Percentiles rank a stretch among this genome's conserved stretches.
These are phyloP conservation scores for Wickerhamomyces subpelliculosus DNA, from an alignment of 805 yeast genomes.

Conservation along the genomic window DNA sequence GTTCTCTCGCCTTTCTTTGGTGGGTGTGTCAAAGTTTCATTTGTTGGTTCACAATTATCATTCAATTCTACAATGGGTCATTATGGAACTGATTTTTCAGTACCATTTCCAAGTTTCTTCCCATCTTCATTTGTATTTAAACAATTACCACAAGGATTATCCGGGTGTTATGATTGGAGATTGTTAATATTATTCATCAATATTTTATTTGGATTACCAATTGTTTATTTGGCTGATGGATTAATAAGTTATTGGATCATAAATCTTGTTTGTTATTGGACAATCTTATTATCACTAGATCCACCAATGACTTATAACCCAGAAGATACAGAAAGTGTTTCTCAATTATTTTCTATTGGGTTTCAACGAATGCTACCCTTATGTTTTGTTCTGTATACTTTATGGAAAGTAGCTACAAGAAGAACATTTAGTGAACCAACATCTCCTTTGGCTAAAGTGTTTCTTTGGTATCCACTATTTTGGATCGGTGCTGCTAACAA, in stretches of 20 bases:
- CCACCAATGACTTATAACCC: constrained; percentile 66
- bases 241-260: constrained; percentile 54
- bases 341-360: constrained; percentile 61
- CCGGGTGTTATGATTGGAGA: constrained; percentile 69
- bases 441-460: constrained; percentile 30
- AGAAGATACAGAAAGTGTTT: constrained; percentile 42
- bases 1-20: constrained; percentile 66
- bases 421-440: constrained; percentile 39
- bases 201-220: constrained; percentile 53
- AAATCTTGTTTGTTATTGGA: constrained; percentile 73
- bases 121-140: constrained; percentile 67
- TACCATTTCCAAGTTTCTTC: constrained; percentile 64
- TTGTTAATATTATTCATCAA: constrained; percentile 49
- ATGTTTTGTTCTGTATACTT: constrained; percentile 58
- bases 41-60: constrained; percentile 41
- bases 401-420: constrained; percentile 54
- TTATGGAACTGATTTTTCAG: constrained; percentile 41
- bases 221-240: constrained; percentile 43
- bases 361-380: constrained; percentile 72
- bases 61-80: constrained; percentile 46
- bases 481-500: constrained; percentile 85
- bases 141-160: constrained; percentile 26
- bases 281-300: constrained; percentile 65
- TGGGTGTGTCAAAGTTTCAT: constrained; percentile 65
- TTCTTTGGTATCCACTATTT: constrained; percentile 68